These are phyloP conservation scores for Fusarium decemcellulare DNA, from an alignment of 2,329 filamentous ascomycete genomes.

Conservation along the genomic window DNA sequence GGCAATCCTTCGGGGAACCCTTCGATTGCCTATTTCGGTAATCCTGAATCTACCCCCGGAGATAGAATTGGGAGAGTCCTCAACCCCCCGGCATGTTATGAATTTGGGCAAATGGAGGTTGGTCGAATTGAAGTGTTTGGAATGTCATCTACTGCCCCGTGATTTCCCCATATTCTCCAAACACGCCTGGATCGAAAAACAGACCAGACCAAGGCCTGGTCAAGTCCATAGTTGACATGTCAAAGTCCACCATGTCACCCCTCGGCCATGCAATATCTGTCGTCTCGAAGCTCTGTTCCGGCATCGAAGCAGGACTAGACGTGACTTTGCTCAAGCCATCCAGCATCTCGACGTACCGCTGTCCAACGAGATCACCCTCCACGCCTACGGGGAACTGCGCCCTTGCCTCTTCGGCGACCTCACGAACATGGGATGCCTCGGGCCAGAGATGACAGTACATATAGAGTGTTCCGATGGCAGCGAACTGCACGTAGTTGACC, in stretches of 20 bases:
- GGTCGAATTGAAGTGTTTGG: not conserved
- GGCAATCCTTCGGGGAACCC: not conserved
- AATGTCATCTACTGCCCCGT: not conserved
- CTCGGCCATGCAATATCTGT: not conserved
- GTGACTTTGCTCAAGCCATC: not conserved
- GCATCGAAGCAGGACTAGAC: not conserved
- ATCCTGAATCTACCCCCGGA: not conserved
- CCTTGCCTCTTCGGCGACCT: not conserved
- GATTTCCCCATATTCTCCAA: not conserved
- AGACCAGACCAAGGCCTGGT: not conserved
- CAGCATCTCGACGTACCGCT: not conserved
- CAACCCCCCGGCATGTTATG: too few species aligned
- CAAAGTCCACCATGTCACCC: not conserved
- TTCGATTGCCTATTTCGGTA: not conserved
- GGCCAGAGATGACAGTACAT: constrained; percentile 1
- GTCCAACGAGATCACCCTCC: not conserved
- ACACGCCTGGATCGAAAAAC: not conserved
- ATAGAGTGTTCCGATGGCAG: not conserved
- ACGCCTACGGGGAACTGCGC: not conserved
- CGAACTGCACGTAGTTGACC: not conserved
- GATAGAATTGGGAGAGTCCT: too few species aligned
- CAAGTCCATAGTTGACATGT: not conserved
- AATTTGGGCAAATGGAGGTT: not conserved
- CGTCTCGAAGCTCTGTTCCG: not conserved
- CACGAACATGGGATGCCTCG: not conserved